Base-by-base conservation (phyloP, 768 basidiomycete species). In the Thelephora ganbajun region DNA sequence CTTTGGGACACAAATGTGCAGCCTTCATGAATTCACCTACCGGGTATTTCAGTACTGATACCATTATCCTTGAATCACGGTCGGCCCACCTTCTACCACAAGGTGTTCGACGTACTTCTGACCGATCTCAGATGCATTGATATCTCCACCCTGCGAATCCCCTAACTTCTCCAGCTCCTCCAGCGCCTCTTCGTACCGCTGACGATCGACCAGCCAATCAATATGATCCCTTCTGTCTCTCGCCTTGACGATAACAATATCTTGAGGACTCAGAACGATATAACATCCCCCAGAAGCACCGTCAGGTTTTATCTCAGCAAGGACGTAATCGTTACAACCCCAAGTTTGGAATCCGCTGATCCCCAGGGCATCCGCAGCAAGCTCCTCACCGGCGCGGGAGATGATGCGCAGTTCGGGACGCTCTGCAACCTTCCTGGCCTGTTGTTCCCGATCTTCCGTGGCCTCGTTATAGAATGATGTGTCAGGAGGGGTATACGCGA, bases 401-500 rank as follows among this genome's bases (percentile, higher is more conserved):
- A 99, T 83, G 55, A 99, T 86, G 11, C 90, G 79, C 44, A 99
- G 72, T 63, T 98, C 94, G 6, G 96, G 96, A n/a, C 87, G 82
- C 52, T 89, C 84, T 0, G 92, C 87, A 0, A 74, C 75, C 61
- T 88, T 88, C 14, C 91, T 77, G 11, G 82, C 77, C 61, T 94
- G 88, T 55, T 76, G 75, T 0, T 68, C 67, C 16, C 77, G 78
- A 57, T 91, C 82, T 1, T 78, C 73, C 0, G 77, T 75, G 3
- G 77, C 80, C 59, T 89, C 84, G 49, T 83, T 72, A 44, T 70
- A 67, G 14, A 74, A 69, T 16, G 74, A 82, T 0, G 73, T 76
- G 55, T 93, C 88, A 3, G 91, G 80, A 0, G 88, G 76, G 18
- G 77, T 77, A 60, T 92, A 97, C 0, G 90, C 86, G 48, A 98